Base-by-base conservation (phyloP, 2,329 filamentous ascomycete species). In the Diplodia corticola region DNA sequence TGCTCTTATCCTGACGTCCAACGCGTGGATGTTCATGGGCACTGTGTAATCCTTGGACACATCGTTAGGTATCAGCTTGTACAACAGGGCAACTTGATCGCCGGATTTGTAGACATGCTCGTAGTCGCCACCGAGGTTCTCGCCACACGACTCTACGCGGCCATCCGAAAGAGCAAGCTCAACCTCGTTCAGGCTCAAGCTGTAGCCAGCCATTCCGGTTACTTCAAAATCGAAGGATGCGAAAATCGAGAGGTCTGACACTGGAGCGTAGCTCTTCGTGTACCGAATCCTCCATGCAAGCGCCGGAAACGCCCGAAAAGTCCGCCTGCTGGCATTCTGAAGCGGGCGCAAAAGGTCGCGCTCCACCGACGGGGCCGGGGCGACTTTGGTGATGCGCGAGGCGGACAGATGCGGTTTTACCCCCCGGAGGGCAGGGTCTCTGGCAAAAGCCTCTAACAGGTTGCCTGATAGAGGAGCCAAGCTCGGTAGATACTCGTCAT, bases 1-100 rank as follows among this genome's bases (percentile, higher is more conserved):
- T n/a, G 86, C 88, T 24, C 82, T 80, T 68, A 92, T 86, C 55
- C 82, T 79, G 69, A 91, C 85, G 65, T 84, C 80, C 12, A 91
- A 44, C 6, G 65, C 70, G 65, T 85, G 82, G 28, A 65, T 46
- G 9, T 59, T 50, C 64, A 65, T 60, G 5, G 64, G 64, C 20
- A 53, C 67, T n/a, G 66, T 60, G 22, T 28, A 59, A 15, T 59
- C 60, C 24, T 64, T 65, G 28, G 59, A 60, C 6, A 61, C 55
- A 7, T 63, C 28, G 44, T 63, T 60, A 77, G 87, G 86, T 12
- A 80, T 78, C 67, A 92, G 84, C 63, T 85, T 86, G 79, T 92
- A 94, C 63, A 93, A 80, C 70, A 92, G 88, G 1, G 89, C 91
- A 68, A 92, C 80, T 75, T 93, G 90, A 73, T 94, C 91, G 71